Conservation (phyloP, 2,329 filamentous ascomycete species). For the Venturia nashicola region DNA sequence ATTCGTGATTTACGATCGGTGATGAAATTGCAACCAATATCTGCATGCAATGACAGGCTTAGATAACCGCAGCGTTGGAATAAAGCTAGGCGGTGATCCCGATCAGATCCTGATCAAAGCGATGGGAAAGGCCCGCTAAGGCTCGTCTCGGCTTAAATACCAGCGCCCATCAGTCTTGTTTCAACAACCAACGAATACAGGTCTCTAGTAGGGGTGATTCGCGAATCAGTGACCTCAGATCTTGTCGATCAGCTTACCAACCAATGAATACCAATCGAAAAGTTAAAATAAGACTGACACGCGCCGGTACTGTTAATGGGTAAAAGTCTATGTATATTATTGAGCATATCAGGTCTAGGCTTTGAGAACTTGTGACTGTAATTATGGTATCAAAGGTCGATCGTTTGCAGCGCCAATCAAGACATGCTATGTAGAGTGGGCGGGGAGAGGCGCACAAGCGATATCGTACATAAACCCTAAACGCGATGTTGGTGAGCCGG, state of each 20-base stretch:
- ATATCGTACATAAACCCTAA: not conserved
- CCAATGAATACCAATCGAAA: too few species aligned
- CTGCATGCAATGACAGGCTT: not conserved
- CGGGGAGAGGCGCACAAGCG: not conserved
- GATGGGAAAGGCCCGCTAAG: not conserved
- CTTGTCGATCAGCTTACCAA: too few species aligned
- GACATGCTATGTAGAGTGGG: not conserved
- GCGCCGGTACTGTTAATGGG: not conserved
- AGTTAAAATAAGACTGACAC: too few species aligned
- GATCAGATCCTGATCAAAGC: not conserved
- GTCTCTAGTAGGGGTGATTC: too few species aligned
- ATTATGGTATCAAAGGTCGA: not conserved
- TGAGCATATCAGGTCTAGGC: not conserved
- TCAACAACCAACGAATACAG: too few species aligned
- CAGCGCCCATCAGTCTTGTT: too few species aligned
- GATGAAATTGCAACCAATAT: constrained; percentile 11
- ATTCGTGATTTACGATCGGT: constrained; percentile 12
- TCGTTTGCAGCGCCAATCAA: not conserved
- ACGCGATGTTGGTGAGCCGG: not conserved
- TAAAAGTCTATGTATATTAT: not conserved
- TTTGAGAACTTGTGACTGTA: not conserved
- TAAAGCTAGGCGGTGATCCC: not conserved
- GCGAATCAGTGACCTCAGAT: too few species aligned
- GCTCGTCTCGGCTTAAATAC: not conserved
- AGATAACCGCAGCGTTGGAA: not conserved